Evolutionary conservation across 2,329 filamentous ascomycete species (phyloP).

Genomic region (Apiospora aurea): DNA sequence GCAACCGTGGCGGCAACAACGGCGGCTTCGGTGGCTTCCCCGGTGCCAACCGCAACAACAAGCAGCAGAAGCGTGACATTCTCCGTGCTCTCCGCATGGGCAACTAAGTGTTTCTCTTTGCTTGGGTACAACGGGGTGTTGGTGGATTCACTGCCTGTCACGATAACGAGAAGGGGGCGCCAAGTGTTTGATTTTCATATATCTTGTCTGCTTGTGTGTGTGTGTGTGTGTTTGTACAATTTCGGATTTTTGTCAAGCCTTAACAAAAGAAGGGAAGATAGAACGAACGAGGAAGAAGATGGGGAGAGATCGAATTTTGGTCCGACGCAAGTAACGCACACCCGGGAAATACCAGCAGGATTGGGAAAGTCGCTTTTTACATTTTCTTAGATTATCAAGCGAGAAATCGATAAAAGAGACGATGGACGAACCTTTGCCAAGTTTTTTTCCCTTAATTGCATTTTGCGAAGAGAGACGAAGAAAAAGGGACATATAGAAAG

Average conservation of each 20-base stretch:
- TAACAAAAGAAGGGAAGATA: neutral
- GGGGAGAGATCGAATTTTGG: neutral
- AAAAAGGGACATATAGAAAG: neutral
- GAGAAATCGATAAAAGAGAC: neutral
- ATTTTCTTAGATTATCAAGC: neutral
- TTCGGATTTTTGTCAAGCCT: neutral
- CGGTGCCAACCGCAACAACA: constrained; percentile 26
- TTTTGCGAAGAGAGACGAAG: neutral
- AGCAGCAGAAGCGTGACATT: constrained; percentile 23
- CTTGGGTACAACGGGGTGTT: neutral
- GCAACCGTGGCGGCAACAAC: constrained; percentile 26
- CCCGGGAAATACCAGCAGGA: constrained; percentile 4
- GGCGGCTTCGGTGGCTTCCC: constrained; percentile 33
- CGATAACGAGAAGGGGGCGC: constrained; percentile 15
- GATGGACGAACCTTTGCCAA: neutral
- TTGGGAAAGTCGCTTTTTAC: constrained; percentile 7
- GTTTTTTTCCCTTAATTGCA: neutral
- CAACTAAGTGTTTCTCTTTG: neutral
- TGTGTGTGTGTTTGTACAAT: neutral
- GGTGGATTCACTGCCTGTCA: constrained; percentile 10
- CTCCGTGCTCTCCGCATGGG: constrained; percentile 22
- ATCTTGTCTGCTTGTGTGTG: neutral
- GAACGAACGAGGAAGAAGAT: neutral
- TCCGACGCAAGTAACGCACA: neutral
- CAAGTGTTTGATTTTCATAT: neutral